These are phyloP conservation scores for Xylaria sp. DNA, from an alignment of 2,329 filamentous ascomycete genomes.

Conservation along the genomic window DNA sequence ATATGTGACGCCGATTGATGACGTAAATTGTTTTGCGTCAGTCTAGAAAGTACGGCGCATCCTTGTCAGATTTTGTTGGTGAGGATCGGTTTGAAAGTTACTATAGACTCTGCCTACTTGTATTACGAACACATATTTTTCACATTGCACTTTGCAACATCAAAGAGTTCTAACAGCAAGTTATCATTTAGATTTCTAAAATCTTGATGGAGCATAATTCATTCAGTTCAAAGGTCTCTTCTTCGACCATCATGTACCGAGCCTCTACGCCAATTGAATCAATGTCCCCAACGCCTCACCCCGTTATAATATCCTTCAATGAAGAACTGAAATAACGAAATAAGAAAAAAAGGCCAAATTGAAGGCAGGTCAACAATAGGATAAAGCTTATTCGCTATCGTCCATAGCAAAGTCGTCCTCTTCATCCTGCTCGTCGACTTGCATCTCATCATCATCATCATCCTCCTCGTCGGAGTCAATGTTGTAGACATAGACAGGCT, in stretches of 20 bases:
- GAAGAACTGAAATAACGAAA: constrained; percentile 7
- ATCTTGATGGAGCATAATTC: not conserved
- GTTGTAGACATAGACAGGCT: constrained; percentile 3
- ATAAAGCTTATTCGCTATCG: not conserved
- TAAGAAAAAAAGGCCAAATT: not conserved
- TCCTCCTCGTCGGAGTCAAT: constrained; percentile 2
- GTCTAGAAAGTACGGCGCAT: too few species aligned
- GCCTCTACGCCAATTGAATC: not conserved
- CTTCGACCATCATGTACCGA: not conserved
- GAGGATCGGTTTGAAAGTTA: not conserved
- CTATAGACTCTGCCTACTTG: not conserved
- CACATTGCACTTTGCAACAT: not conserved
- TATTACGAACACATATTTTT: not conserved
- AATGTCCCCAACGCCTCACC: not conserved
- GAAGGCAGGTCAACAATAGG: not conserved
- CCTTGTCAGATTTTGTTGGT: too few species aligned
- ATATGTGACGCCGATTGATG: not conserved
- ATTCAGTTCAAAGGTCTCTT: not conserved
- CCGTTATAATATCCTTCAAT: not conserved
- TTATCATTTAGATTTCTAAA: not conserved
- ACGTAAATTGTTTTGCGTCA: too few species aligned
- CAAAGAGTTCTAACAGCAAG: not conserved
- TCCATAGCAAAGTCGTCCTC: constrained; percentile 9
- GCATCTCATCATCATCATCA: not conserved
- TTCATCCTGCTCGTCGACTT: not conserved